Percentiles rank a stretch among this genome's conserved stretches.
These are phyloP conservation scores for Umbelopsis sp. DNA, from an alignment of 192 early-diverging fungal species.

Conservation along the genomic window DNA sequence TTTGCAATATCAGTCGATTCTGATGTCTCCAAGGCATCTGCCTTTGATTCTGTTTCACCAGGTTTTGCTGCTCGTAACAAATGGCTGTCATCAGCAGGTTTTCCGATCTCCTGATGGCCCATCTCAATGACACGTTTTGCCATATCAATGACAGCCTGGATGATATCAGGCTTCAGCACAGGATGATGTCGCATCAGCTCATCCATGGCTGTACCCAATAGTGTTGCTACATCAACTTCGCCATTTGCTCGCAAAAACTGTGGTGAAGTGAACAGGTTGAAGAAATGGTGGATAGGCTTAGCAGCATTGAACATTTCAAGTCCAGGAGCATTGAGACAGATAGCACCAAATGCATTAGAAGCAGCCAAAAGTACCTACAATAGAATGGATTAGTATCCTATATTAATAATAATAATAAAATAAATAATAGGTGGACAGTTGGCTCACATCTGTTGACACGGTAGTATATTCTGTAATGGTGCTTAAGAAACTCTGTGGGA, in stretches of 20 bases:
- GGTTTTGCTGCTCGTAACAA: constrained; percentile 48
- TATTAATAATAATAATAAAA: background rate
- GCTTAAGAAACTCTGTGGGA: constrained; percentile 83
- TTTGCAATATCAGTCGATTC: background rate
- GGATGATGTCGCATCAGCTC: constrained; percentile 98
- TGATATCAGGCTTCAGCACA: constrained; percentile 69
- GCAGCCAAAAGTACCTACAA: constrained; percentile 64
- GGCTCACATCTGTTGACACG: constrained; percentile 76
- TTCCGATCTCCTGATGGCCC: constrained; percentile 44
- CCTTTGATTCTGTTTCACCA: constrained; percentile 39
- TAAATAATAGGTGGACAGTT: too few species aligned
- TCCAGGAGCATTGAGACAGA: constrained; percentile 89
- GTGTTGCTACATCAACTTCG: constrained; percentile 83
- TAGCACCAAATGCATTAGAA: constrained; percentile 93
- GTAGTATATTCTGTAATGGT: constrained; percentile 73
- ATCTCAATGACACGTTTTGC: constrained; percentile 66
- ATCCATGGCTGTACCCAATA: constrained; percentile 85
- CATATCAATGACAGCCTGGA: constrained; percentile 69
- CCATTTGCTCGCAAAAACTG: constrained; percentile 77
- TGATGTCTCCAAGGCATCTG: background rate
- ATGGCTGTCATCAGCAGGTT: constrained; percentile 43
- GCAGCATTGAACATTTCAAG: constrained; percentile 80
- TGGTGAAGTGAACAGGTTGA: constrained; percentile 74
- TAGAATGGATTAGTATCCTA: background rate
- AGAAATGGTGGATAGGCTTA: constrained; percentile 71